A percentile compares a stretch with the other conserved stretches of the same genome.
Evolutionary conservation across 2,329 filamentous ascomycete species (phyloP).

Genomic region (Aspergillus thermomutatus): DNA sequence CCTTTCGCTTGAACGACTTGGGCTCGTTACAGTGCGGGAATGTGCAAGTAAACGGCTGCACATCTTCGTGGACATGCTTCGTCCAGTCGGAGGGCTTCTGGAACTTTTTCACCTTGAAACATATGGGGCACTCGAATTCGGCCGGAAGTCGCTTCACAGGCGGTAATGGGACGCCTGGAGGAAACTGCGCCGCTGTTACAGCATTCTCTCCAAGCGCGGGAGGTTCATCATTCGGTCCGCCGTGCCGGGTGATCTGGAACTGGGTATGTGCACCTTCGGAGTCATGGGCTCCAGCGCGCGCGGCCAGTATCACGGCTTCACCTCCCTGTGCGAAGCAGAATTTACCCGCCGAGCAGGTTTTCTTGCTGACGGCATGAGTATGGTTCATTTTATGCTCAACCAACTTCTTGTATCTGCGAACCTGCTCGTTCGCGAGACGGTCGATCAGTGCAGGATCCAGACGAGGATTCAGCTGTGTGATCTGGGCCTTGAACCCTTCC

Average conservation of each 20-base stretch:
- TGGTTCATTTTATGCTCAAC: conserved; percentile 70
- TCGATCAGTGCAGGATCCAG: conserved; percentile 69
- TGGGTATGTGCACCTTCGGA: conserved; percentile 54
- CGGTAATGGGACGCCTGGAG: conserved; percentile 75
- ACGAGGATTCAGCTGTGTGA: conserved; percentile 69
- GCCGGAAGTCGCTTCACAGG: conserved; percentile 74
- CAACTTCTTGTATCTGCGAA: conserved; percentile 73
- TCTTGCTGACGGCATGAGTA: conserved; percentile 53
- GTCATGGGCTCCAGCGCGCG: conserved; percentile 51
- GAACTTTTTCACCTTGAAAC: conserved; percentile 80
- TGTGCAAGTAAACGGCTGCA: conserved; percentile 90
- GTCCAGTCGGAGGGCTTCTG: conserved; percentile 95
- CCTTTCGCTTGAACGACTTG: conserved; percentile 92
- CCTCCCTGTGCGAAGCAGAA: conserved; percentile 68
- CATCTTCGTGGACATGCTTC: conserved; percentile 91
- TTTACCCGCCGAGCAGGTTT: conserved; percentile 58
- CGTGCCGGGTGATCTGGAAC: conserved; percentile 55
- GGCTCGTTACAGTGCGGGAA: conserved; percentile 78
- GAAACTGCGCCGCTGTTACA: conserved; percentile 71
- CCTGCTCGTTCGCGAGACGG: conserved; percentile 77
- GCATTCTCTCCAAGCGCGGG: conserved; percentile 64
- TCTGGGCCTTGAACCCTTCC: conserved; percentile 73
- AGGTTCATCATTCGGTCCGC: conserved; percentile 61
- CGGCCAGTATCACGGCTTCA: conserved; percentile 59
- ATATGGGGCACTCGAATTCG: conserved; percentile 85